Evolutionary conservation across 345 rosid genomes (phyloP), one percentile per base, ranked within the genome.

Genomic region (Citrus inodora): DNA sequence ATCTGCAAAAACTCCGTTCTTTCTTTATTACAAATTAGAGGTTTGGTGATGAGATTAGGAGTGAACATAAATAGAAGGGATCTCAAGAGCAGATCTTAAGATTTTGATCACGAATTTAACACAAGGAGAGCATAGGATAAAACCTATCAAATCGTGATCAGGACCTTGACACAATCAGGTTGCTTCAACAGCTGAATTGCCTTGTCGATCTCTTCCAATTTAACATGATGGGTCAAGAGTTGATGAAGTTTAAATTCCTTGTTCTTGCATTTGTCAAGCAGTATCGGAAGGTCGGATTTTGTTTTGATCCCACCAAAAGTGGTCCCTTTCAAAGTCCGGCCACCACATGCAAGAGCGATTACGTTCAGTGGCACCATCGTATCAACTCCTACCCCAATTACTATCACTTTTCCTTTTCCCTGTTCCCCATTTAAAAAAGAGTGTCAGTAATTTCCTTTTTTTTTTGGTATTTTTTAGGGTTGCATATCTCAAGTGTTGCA

Each of bases 271-370:
- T 86, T 88, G 9, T 84, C 58, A 38, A 90, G 71, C 37, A 90
- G 22, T 25, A 79, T 9, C 25, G 92, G 89, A 38, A 90, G 81
- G 5, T 90, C 87, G 4, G 89, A 82, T 67, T 85, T 89, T 51
- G 79, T 73, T 82, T 88, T 90, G 75, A 89, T 81, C 70, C 93
- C 95, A 61, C 94, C 97, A n/a, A 91, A 91, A 64, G 85, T 16
- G 32, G 88, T 76, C 1, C 88, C 97, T 80, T 81, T 88, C 30
- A 87, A 74, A 67, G 86, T 90, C 80, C 89, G 88, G 48, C 94
- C 90, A 17, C 64, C 22, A 71, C 22, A 14, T 53, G 84, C 27
- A 70, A 87, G 76, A 22, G 82, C 75, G n/a, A 58, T 16, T 70
- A 68, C 64, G 69, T 67, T 81, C 22, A 87, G 33, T 30, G 72